Conservation (phyloP, 163 green algal genomes). For the Scenedesmus sp. region DNA sequence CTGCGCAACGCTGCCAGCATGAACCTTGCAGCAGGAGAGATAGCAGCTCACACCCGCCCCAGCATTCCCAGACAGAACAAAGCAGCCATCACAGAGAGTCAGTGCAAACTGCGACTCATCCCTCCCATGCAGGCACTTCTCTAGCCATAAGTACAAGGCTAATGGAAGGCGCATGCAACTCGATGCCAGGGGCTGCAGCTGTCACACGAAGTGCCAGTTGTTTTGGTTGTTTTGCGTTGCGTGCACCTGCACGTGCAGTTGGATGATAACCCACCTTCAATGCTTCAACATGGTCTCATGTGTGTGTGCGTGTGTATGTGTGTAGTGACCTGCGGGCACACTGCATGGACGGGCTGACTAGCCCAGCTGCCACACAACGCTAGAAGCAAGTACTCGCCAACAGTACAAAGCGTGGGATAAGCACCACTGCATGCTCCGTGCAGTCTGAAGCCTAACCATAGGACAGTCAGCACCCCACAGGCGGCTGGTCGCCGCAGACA, state of each 20-base stretch:
- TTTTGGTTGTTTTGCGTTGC: neutral
- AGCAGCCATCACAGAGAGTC: neutral
- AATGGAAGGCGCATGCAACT: neutral
- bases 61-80: neutral
- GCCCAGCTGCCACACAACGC: too few species aligned
- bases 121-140: neutral
- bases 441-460: neutral
- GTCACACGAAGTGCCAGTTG: neutral
- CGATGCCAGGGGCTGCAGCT: neutral
- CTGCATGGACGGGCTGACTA: too few species aligned
- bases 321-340: too few species aligned
- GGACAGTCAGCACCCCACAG: neutral
- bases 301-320: neutral
- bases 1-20: neutral
- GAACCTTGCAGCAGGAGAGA: neutral
- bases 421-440: too few species aligned
- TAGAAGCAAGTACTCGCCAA: too few species aligned
- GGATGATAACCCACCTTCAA: neutral
- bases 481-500: neutral
- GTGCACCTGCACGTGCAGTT: neutral
- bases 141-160: neutral
- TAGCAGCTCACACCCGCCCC: neutral
- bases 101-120: neutral
- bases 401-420: too few species aligned
- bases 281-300: neutral